Conservation (phyloP, 2,329 filamentous ascomycete genomes). For the Talaromyces sp. region DNA sequence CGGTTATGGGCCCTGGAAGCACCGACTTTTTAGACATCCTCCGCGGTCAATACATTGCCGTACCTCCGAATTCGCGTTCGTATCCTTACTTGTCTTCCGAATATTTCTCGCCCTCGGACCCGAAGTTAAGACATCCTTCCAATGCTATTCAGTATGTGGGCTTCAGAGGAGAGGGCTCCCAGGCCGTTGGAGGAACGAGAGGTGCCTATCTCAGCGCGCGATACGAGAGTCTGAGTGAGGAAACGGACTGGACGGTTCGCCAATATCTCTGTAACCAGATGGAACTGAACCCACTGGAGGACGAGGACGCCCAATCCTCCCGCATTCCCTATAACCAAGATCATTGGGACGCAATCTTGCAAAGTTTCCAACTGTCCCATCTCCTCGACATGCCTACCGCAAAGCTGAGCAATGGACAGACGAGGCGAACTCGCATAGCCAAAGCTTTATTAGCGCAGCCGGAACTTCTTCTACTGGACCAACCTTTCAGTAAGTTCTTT, state of each 20-base stretch:
- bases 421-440: constrained; percentile 78
- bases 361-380: constrained; percentile 62
- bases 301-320: constrained; percentile 30
- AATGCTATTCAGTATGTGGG: constrained; percentile 83
- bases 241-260: constrained; percentile 76
- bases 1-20: constrained; percentile 75
- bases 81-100: constrained; percentile 71
- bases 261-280: constrained; percentile 81
- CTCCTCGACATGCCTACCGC: constrained; percentile 77
- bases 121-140: constrained; percentile 51
- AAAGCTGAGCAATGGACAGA: constrained; percentile 92
- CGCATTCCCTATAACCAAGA: constrained; percentile 46
- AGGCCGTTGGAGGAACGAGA: constrained; percentile 42
- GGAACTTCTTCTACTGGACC: constrained; percentile 79
- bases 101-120: constrained; percentile 49
- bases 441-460: constrained; percentile 74
- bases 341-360: constrained; percentile 58
- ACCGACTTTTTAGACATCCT: constrained; percentile 78
- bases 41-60: constrained; percentile 66
- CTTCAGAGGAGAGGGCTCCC: constrained; percentile 68
- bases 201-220: constrained; percentile 81
- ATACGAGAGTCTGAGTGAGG: constrained; percentile 83
- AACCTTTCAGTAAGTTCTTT: constrained; percentile 68
- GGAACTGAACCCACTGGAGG: constrained; percentile 67
- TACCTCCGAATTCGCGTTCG: constrained; percentile 68